phyloP scores from a whole-genome alignment of 306 rosid species.

The Inga oerstediana region DNA sequence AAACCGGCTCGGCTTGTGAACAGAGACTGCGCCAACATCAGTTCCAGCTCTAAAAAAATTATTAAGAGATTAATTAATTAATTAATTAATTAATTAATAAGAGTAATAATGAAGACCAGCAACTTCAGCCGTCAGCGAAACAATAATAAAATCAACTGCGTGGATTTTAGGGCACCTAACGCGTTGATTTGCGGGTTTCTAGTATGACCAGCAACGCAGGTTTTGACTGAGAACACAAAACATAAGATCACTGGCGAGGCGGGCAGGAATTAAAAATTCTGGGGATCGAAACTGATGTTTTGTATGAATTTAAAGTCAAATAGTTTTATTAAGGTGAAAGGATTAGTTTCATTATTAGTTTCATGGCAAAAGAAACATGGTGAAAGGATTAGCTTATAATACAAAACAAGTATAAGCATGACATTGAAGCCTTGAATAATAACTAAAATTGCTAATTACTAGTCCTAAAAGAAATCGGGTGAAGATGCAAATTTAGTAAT shows the following conservation, averaged over 20 bases:
- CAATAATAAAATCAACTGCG: background rate
- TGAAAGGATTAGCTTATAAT: too few relatives aligned
- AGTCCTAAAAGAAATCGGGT: too few relatives aligned
- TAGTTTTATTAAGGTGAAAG: too few relatives aligned
- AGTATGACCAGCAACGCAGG: background rate
- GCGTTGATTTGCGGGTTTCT: background rate
- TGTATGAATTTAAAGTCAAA: too few relatives aligned
- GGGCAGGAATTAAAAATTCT: background rate
- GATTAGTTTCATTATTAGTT: too few relatives aligned
- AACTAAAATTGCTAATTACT: too few relatives aligned
- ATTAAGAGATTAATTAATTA: background rate
- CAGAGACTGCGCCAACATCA: constrained; percentile 39
- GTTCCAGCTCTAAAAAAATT: background rate
- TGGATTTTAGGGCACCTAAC: background rate
- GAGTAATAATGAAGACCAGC: background rate
- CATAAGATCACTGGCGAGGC: background rate
- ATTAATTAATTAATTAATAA: background rate
- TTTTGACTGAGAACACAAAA: background rate
- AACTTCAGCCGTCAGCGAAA: background rate
- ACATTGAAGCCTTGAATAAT: too few relatives aligned
- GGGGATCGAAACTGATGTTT: background rate
- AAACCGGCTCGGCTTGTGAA: background rate
- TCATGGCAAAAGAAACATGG: too few relatives aligned
- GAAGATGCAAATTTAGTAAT: too few relatives aligned
- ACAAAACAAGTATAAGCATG: too few relatives aligned